Base-by-base conservation (phyloP, 306 rosid species). In the Notholithocarpus densiflorus region DNA sequence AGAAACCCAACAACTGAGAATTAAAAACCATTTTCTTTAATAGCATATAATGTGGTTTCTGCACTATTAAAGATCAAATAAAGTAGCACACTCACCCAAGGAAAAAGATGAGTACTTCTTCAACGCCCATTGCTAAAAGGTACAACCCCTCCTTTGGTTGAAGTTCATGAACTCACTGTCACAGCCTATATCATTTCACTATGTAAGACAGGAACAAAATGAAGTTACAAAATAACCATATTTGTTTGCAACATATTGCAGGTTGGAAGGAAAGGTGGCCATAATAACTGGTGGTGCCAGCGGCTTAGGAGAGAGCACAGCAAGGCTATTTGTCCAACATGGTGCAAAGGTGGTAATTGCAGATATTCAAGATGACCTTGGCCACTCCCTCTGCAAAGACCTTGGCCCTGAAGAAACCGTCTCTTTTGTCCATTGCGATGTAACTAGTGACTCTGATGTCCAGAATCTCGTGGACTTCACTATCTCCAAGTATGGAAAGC, bases 341-440 rank as follows among this genome's bases (percentile, higher is more conserved):
- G 84, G 88, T 6, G 88, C 84, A 2, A 85, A 85, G 56, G 88
- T 82, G 3, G 78, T 85, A 12, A 68, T 79, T 7, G 79, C 77
- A 15, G 86, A 85, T 56, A 75, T 82, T 68, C 74, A 11, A 27
- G 86, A 85, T 6, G 15, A 85, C 18, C 66, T 11, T 51, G 86
- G 84, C 1, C 56, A 75, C 17, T 27, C 71, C 1, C 7, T 85
- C 0, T 31, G 55, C 72, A 13, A 65, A 3, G 43, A 12, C 1
- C 79, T 82, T 6, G 83, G 81, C 27, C 5, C 29, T 29, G 52
- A 55, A 7, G n/a, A 1, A 19, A 53, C 60, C 65, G 1, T 59
- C 31, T 15, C 81, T 1, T 78, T 81, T 2, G 19, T 78, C 4
- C 85, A 55, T 69, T 24, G 75, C 79, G 18, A 75, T 64, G 5